Percentiles rank a stretch among this genome's conserved stretches.
Evolutionary conservation across 2,329 filamentous ascomycete species (phyloP).

Genomic region (Aspergillus spinulosporus): DNA sequence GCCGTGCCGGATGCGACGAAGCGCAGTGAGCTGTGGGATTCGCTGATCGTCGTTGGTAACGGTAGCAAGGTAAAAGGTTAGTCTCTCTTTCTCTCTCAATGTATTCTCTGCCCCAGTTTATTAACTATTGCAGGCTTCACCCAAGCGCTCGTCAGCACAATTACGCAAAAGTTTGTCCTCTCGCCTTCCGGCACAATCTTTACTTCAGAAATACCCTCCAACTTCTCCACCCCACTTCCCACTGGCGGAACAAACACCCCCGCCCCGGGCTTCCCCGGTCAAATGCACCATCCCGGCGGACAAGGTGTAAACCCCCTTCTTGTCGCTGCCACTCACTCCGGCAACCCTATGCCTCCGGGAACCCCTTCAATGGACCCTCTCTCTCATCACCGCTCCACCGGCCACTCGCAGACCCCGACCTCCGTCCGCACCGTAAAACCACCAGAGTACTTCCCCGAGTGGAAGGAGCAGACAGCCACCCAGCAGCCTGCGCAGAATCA

Average conservation of each 20-base stretch:
- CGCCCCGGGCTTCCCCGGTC: constrained; percentile 46
- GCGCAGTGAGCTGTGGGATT: constrained; percentile 87
- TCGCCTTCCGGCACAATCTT: constrained; percentile 95
- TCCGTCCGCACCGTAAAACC: constrained; percentile 75
- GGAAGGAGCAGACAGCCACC: constrained; percentile 67
- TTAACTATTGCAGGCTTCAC: constrained; percentile 65
- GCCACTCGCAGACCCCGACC: constrained; percentile 74
- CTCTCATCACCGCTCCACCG: constrained; percentile 57
- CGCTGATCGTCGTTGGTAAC: constrained; percentile 86
- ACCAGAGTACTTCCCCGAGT: constrained; percentile 86
- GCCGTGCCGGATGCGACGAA: constrained; percentile 81
- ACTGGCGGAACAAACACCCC: constrained; percentile 92
- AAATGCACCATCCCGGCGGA: constrained; percentile 57
- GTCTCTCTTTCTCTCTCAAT: background rate
- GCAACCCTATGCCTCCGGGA: constrained; percentile 37
- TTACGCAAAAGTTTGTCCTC: constrained; percentile 80
- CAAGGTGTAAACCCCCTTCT: constrained; percentile 83
- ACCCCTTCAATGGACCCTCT: constrained; percentile 41
- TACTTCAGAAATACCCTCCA: constrained; percentile 92
- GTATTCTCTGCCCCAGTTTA: background rate
- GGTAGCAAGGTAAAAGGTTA: constrained; percentile 66
- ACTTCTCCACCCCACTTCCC: constrained; percentile 84
- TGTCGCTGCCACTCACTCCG: constrained; percentile 72
- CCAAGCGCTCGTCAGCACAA: constrained; percentile 78
- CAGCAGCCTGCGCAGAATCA: constrained; percentile 33